A percentile compares a stretch with the other conserved stretches of the same genome.
Conservation (phyloP, 441 rosid species). For the Populus hybrid region DNA sequence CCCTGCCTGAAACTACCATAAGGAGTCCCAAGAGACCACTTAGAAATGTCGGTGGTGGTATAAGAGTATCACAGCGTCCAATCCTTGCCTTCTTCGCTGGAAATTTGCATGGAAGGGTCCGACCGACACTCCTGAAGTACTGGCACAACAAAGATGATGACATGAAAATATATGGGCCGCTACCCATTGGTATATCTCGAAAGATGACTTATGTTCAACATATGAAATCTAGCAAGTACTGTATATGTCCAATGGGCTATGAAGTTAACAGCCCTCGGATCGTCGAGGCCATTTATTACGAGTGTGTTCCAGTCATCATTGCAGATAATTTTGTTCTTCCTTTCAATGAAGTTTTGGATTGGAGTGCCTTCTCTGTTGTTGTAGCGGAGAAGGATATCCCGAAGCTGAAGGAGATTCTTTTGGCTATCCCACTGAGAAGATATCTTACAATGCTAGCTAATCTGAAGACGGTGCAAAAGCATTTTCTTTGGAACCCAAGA, state of each 20-base stretch:
- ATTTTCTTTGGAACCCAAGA: conserved; percentile 77
- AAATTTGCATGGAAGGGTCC: conserved; percentile 74
- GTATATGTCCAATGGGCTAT: conserved; percentile 89
- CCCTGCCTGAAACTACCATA: conserved; percentile 82
- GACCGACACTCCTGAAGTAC: conserved; percentile 67
- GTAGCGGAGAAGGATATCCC: conserved; percentile 81
- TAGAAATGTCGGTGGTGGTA: conserved; percentile 58
- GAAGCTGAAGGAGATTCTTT: conserved; percentile 66
- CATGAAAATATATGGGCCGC: conserved; percentile 72
- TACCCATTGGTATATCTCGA: conserved; percentile 50
- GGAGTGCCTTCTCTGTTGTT: conserved; percentile 73
- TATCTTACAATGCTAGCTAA: conserved; percentile 60
- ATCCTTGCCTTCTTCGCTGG: conserved; percentile 94
- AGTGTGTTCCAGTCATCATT: conserved; percentile 78
- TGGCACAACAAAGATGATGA: conserved; percentile 74
- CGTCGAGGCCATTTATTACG: conserved; percentile 85
- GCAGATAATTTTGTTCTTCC: conserved; percentile 87
- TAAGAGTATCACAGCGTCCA: conserved; percentile 71
- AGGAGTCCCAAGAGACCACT: conserved; percentile 62
- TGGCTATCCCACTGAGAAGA: conserved; percentile 57
- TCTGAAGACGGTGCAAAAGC: conserved; percentile 80
- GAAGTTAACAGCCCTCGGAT: conserved; percentile 92
- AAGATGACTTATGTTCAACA: conserved; percentile 73
- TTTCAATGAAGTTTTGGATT: conserved; percentile 62
- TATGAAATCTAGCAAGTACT: conserved; percentile 81